These are phyloP conservation scores for Suillus fuscotomentosus DNA, from an alignment of 768 basidiomycete genomes.

Conservation along the genomic window DNA sequence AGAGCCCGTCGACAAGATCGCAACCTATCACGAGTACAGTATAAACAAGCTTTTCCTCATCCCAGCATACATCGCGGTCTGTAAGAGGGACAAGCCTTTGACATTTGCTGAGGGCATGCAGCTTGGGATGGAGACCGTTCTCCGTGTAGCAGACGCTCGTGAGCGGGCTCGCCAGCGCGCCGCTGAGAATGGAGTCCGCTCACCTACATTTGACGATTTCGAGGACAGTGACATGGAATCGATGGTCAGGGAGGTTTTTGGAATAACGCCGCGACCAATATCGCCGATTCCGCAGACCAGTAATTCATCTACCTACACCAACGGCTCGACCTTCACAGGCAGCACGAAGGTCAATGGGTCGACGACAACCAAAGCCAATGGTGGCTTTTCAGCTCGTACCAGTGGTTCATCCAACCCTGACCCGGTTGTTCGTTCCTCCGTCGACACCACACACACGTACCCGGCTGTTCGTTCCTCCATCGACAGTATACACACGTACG, in stretches of 20 bases:
- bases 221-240: constrained; percentile 26
- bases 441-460: constrained; percentile 20
- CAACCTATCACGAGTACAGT: constrained; percentile 36
- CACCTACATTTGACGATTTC: constrained; percentile 32
- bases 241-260: constrained; percentile 28
- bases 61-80: constrained; percentile 34
- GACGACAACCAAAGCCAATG: constrained; percentile 16
- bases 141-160: constrained; percentile 37
- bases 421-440: constrained; percentile 15
- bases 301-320: constrained; percentile 9
- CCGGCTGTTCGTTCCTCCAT: constrained; percentile 11
- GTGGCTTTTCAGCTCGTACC: constrained; percentile 18
- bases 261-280: constrained; percentile 24
- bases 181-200: constrained; percentile 30
- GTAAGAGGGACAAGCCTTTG: constrained; percentile 36
- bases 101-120: constrained; percentile 38
- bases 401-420: constrained; percentile 32
- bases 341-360: not conserved
- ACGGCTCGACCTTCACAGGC: constrained; percentile 7
- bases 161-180: constrained; percentile 37
- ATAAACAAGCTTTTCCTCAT: constrained; percentile 36
- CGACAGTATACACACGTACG: constrained; percentile 20
- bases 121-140: constrained; percentile 39
- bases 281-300: constrained; percentile 18
- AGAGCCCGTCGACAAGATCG: constrained; percentile 35